Base-by-base conservation (phyloP, 1,284 basidiomycete genomes). In the Cutaneotrichosporon arboriforme region DNA sequence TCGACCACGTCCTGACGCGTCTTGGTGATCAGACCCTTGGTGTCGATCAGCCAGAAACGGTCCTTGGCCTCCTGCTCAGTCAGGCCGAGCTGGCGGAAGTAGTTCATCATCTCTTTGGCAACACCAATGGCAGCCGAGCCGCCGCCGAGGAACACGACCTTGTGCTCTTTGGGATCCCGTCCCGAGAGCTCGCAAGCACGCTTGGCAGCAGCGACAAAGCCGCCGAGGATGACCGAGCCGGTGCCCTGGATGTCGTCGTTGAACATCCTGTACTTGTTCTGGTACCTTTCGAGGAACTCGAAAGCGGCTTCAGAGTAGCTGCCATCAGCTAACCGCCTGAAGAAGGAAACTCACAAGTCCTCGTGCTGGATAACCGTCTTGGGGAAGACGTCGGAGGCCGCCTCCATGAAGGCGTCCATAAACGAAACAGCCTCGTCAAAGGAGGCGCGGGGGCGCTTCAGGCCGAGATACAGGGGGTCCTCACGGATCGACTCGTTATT, bases 381-480 rank as follows among this genome's bases (percentile, higher is more conserved):
- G 1, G 92, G 91, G 79, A 86, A 90, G 44, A 81, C 77, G 37
- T 72, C 67, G 22, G 80, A 76, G 78, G 90, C 87, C 67, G 88
- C 89, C 26, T 77, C 72, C 89, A 96, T 92, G 74, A 96, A 92
- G 70, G 90, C 87, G 67, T 94, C 90, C 84, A 96, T 88, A 73
- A 96, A 92, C 55, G 81, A 85, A 43, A 80, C 59, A 41, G 76
- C 69, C 65, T 84, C 83, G 37, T 78, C 77, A 23, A 84, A 81
- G 2, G 81, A 77, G 14, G 84, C 79, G 54, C 90, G 83, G 58
- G 81, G 82, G 64, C 84, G 82, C 49, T 87, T 81, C 46, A 89
- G 80, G 47, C 92, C 93, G 62, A 96, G 83, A 76, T 97, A 97
- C 17, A 96, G 79, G 3, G 90, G 90, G 74, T 96, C 90, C 31